Evolutionary conservation across 768 basidiomycete genomes (phyloP).

Genomic region (Lentinula guzmanii): DNA sequence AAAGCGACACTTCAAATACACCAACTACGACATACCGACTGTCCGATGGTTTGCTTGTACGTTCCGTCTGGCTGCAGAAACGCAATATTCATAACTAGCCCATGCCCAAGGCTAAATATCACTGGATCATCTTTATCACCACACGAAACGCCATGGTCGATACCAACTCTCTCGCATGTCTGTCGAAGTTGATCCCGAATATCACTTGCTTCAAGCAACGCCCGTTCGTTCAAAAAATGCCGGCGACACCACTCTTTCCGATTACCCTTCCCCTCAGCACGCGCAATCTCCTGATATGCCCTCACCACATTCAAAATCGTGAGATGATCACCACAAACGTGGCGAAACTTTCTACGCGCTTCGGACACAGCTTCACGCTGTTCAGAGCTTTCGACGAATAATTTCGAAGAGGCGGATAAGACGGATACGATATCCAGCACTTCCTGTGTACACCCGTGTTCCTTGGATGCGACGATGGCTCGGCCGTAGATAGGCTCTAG

Average conservation of each 20-base stretch:
- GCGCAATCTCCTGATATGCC: constrained; percentile 69
- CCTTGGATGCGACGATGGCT: constrained; percentile 71
- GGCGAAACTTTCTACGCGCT: constrained; percentile 72
- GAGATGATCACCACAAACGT: constrained; percentile 86
- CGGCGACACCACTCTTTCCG: constrained; percentile 77
- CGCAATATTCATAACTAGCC: constrained; percentile 80
- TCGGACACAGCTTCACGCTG: constrained; percentile 68
- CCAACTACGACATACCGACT: constrained; percentile 38
- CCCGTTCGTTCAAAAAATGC: constrained; percentile 79
- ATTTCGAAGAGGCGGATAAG: constrained; percentile 72
- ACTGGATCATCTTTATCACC: constrained; percentile 66
- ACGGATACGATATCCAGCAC: constrained; percentile 82
- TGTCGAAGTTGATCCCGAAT: constrained; percentile 75
- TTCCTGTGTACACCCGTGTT: constrained; percentile 67
- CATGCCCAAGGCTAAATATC: constrained; percentile 65
- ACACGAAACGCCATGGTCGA: constrained; percentile 55
- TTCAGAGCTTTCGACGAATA: constrained; percentile 75
- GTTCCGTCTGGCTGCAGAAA: constrained; percentile 78
- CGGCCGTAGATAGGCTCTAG: constrained; percentile 84
- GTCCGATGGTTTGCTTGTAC: constrained; percentile 80
- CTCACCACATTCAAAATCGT: constrained; percentile 82
- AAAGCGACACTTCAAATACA: neutral
- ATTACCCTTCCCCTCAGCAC: constrained; percentile 36
- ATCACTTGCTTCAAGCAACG: constrained; percentile 70
- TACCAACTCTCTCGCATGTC: constrained; percentile 51